Conservation (phyloP, 78 protist species). For the Speleostelium caveatum region DNA sequence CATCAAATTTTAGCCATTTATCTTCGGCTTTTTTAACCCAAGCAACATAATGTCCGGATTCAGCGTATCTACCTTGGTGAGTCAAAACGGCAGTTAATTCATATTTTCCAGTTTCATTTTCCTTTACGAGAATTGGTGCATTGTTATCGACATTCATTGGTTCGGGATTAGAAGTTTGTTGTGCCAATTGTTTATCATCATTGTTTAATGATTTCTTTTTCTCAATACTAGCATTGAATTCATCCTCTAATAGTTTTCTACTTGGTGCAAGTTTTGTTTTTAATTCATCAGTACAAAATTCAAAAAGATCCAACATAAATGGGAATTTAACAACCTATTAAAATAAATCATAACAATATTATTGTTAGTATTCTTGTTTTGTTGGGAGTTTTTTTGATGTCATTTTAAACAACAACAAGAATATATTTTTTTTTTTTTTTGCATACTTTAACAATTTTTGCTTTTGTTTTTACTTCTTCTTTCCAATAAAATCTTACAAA, state of each 20-base stretch:
- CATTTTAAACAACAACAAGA: background rate
- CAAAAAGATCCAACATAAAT: constrained; percentile 78
- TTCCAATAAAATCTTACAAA: constrained; percentile 94
- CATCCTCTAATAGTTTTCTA: constrained; percentile 78
- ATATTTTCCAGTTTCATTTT: constrained; percentile 87
- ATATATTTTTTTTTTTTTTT: too few species aligned
- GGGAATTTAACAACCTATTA: constrained; percentile 86
- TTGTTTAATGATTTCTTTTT: constrained; percentile 60
- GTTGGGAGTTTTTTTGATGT: background rate
- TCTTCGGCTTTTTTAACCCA: constrained; percentile 86
- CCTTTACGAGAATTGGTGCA: background rate
- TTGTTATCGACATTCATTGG: background rate
- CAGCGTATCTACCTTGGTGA: constrained; percentile 95
- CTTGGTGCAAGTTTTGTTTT: constrained; percentile 67
- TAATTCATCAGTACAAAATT: constrained; percentile 83
- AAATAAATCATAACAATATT: background rate
- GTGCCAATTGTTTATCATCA: constrained; percentile 12
- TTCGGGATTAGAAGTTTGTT: background rate
- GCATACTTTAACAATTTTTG: constrained; percentile 87
- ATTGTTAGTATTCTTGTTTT: background rate
- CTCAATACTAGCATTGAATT: constrained; percentile 25
- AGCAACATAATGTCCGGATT: constrained; percentile 96
- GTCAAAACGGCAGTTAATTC: constrained; percentile 93
- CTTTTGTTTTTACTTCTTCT: constrained; percentile 29
- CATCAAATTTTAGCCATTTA: constrained; percentile 93